Evolutionary conservation across 2,329 filamentous ascomycete species (phyloP), one percentile per base, ranked within the genome.

Genomic region (Eutypa lata): DNA sequence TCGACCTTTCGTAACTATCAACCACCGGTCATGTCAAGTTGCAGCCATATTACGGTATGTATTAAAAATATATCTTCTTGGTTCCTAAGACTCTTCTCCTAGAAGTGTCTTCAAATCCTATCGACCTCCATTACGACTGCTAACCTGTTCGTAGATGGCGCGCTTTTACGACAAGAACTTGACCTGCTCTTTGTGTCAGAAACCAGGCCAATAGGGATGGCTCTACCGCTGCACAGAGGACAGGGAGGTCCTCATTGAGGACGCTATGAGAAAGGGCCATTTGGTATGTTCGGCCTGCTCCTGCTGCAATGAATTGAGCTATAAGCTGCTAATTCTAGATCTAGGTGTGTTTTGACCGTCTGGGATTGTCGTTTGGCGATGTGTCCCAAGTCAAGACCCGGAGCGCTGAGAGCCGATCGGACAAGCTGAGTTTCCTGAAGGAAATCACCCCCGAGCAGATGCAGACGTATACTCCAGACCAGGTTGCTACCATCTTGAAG

Each of bases 121-220:
- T 6, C 26, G 16, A 19, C 31, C 7, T 62, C 59, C 47, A 54
- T 53, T 45, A 58, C 66, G 11, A 60, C 54, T 21, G 91, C 89
- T 68, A 88, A 83, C 2, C 89, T 92, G 64, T 71, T 84, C 45
- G 84, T 78, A 31, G 51, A 86, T 91, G 79, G 81, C 83, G 10
- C 82, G 87, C 26, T 68, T 90, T 44, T 89, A 85, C 61, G 79
- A 78, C 33, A 53, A 70, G 19, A 65, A 75, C 26, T 67, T 75
- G 46, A 63, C 67, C 18, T 94, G 90, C 70, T 70, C 77, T 7
- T 64, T 76, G 22, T 94, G 90, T 61, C 72, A 73, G 38, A 71
- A 72, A 40, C 68, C 69, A 1, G 81, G 86, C 0, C 70, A 76
- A 16, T 76, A 86, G 50, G 88, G 88, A 24, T 94, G 87, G 82